A percentile compares a stretch with the other conserved stretches of the same genome.
These are phyloP conservation scores for Saturnispora kantuleensis DNA, from an alignment of 805 yeast species.

Conservation along the genomic window DNA sequence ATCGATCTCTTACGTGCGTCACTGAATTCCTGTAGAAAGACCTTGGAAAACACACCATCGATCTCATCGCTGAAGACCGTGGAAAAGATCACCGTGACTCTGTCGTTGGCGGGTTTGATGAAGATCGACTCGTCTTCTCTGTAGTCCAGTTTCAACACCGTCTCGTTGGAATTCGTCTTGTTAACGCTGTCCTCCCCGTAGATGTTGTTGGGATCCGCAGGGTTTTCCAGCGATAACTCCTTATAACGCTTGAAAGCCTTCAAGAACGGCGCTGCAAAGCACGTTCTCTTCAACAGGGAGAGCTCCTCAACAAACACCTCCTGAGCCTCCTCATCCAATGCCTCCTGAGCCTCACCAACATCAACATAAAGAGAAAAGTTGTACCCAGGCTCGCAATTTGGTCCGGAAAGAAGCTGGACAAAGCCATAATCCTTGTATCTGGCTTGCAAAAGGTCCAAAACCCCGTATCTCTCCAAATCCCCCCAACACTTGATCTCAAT, in stretches of 20 bases:
- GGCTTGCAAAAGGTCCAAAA: constrained; percentile 39
- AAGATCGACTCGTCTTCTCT: constrained; percentile 90
- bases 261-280: constrained; percentile 89
- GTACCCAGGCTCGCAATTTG: constrained; percentile 63
- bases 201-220: constrained; percentile 31
- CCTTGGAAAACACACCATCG: constrained; percentile 83
- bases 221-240: constrained; percentile 39
- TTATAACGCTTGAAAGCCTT: constrained; percentile 76
- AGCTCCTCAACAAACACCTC: constrained; percentile 49
- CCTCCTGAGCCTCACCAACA: constrained; percentile 20
- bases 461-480: constrained; percentile 64
- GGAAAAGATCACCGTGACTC: constrained; percentile 93
- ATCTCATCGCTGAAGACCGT: constrained; percentile 95
- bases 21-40: constrained; percentile 85
- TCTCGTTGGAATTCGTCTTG: constrained; percentile 35
- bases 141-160: constrained; percentile 64
- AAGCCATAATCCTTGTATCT: constrained; percentile 39
- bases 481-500: constrained; percentile 67
- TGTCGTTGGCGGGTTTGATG: constrained; percentile 85
- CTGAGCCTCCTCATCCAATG: constrained; percentile 36
- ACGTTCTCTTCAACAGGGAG: constrained; percentile 71
- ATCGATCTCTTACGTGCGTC: constrained; percentile 93
- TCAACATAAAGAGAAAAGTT: constrained; percentile 70
- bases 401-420: constrained; percentile 21
- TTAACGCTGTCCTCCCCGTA: constrained; percentile 30